Evolutionary conservation across 2,329 filamentous ascomycete genomes (phyloP), one percentile per base, ranked within the genome.

Genomic region (Microcyclospora tardicrescens): DNA sequence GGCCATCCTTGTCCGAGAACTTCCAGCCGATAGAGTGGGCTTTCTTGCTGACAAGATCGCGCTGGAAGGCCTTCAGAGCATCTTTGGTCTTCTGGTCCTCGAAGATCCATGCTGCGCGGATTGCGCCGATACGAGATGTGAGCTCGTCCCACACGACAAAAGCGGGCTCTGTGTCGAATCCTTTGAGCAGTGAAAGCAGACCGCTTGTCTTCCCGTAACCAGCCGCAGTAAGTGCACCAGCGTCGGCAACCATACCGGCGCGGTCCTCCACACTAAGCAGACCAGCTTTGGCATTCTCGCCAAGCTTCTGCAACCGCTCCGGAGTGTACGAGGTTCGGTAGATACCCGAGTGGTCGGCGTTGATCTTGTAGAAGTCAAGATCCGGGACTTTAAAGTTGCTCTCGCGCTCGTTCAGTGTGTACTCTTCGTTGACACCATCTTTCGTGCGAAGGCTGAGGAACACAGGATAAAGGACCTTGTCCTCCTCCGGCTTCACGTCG

Each of bases 111-210:
- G 89, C 83, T 38, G 74, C 74, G 49, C 87, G 81, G 28, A 96
- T 73, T n/a, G 78, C 72, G 16, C 74, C 76, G 42, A 95, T 73
- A 34, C 86, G 79, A 34, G 81, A 73, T 36, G 86, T 73, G 42
- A 96, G 84, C 61, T 95, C 87, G 49, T 84, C 86, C 89, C 89
- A 96, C 2, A 96, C 89, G 30, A 95, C 84, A 49, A 86, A 95
- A 53, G 93, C 84, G 1, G 77, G 69, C 65, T 96, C 89, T 44
- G 64, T 68, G 54, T 79, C 75, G 57, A 96, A 91, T 36, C 82
- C 79, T 59, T 93, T 83, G 39, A 96, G 71, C 11, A 96, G 71
- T 38, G 81, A 86, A 33, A 96, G 65, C 37, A 94, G 73, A 10
- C 85, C 86, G 12, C 87, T 93, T 0, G 89, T 94, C 69, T 84